Evolutionary conservation across 495 filamentous ascomycete species (phyloP).

Genomic region (Beverwykella pulmonaria): DNA sequence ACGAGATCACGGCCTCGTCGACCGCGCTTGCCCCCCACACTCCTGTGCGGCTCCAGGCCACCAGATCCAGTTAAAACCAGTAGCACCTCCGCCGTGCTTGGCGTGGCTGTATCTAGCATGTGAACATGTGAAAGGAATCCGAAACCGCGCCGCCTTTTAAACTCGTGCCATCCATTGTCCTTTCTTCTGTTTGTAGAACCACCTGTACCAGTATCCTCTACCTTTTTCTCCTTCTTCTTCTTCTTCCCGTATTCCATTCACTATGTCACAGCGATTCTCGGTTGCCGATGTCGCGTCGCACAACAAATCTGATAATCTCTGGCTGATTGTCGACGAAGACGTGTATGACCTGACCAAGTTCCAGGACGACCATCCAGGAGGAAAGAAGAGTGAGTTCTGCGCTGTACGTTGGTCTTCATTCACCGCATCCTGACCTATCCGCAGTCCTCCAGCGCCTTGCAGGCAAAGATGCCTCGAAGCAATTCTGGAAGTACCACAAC

Average conservation of each 20-base stretch:
- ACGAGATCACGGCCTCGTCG: slow-evolving; percentile 14
- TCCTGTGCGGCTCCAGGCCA: slow-evolving; percentile 19
- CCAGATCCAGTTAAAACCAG: slow-evolving; percentile 3
- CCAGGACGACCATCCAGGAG: slow-evolving; percentile 91
- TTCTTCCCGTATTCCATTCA: slow-evolving; percentile 37
- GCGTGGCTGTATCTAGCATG: slow-evolving; percentile 20
- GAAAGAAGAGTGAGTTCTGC: slow-evolving; percentile 80
- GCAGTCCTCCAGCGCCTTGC: slow-evolving; percentile 84
- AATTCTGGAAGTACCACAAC: slow-evolving; percentile 99
- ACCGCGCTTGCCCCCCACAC: slow-evolving; percentile 10
- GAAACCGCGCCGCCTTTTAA: slow-evolving; percentile 3
- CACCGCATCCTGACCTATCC: background rate
- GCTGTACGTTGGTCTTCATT: background rate
- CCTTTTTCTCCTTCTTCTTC: slow-evolving; percentile 7
- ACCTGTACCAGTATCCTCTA: slow-evolving; percentile 5
- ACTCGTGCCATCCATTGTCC: slow-evolving; percentile 15
- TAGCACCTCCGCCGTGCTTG: slow-evolving; percentile 17
- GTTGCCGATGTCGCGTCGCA: slow-evolving; percentile 85
- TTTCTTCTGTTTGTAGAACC: slow-evolving; percentile 11
- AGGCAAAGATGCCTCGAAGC: slow-evolving; percentile 95
- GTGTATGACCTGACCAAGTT: slow-evolving; percentile 96
- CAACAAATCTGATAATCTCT: slow-evolving; percentile 82
- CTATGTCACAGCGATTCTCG: slow-evolving; percentile 86
- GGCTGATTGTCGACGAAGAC: slow-evolving; percentile 91
- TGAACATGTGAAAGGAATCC: slow-evolving; percentile 37